Conservation (phyloP, 1,284 basidiomycete species). For the Microbotryum violaceum region DNA sequence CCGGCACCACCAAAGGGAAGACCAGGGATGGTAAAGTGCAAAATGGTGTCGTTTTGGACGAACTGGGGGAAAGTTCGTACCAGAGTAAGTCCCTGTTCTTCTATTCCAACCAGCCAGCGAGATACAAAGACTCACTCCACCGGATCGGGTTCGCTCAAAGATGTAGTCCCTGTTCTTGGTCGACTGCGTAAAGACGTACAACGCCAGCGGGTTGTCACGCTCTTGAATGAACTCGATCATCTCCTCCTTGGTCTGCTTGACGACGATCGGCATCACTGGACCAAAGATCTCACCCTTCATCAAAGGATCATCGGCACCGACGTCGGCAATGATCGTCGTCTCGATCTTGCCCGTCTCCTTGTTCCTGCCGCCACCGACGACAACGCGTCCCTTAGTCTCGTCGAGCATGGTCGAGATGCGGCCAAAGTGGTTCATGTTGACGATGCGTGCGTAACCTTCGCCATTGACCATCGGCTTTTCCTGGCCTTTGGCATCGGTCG, state of each 20-base stretch:
- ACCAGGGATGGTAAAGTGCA: conserved; percentile 31
- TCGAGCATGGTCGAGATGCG: conserved; percentile 38
- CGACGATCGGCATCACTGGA: conserved; percentile 40
- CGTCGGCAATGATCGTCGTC: conserved; percentile 39
- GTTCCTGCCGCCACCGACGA: conserved; percentile 36
- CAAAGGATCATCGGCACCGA: conserved; percentile 37
- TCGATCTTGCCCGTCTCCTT: conserved; percentile 34
- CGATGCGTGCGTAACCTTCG: conserved; percentile 37
- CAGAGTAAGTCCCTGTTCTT: not conserved
- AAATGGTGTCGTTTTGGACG: conserved; percentile 36
- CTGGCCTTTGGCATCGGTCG: not conserved
- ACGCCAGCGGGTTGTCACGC: conserved; percentile 41
- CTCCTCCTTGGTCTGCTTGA: conserved; percentile 9
- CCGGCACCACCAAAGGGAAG: conserved; percentile 35
- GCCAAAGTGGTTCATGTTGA: conserved; percentile 41
- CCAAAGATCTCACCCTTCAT: conserved; percentile 45
- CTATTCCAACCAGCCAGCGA: not conserved
- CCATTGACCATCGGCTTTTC: conserved; percentile 17
- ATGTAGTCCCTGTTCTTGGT: conserved; percentile 35
- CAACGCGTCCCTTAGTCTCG: conserved; percentile 39
- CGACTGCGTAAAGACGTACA: conserved; percentile 41
- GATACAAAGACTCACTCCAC: conserved; percentile 2
- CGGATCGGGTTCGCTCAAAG: conserved; percentile 24
- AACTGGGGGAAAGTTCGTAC: conserved; percentile 8
- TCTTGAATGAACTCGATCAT: conserved; percentile 35